Evolutionary conservation across 2,329 filamentous ascomycete species (phyloP).

Genomic region (Aspergillus fumigatus): DNA sequence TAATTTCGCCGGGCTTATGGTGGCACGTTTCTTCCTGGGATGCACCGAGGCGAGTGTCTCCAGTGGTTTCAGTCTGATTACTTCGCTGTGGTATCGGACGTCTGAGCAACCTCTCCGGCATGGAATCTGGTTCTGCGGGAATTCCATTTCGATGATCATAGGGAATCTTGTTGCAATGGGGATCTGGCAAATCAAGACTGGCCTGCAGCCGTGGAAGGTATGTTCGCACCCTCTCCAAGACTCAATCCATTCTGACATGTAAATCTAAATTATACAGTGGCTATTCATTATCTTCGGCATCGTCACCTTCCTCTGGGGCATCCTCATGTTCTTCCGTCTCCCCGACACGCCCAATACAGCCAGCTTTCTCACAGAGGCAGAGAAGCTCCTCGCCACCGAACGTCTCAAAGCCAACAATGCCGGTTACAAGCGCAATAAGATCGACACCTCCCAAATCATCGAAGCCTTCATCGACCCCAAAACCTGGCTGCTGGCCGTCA

Average conservation of each 20-base stretch:
- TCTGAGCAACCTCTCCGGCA: constrained; percentile 28
- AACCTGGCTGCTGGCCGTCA: constrained; percentile 24
- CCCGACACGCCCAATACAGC: constrained; percentile 20
- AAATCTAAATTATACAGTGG: constrained; percentile 5
- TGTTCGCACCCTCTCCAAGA: not conserved
- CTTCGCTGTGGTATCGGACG: constrained; percentile 27
- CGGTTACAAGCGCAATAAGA: constrained; percentile 35
- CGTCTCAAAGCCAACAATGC: constrained; percentile 21
- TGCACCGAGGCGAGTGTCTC: constrained; percentile 36
- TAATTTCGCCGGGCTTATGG: constrained; percentile 37
- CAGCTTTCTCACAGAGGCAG: constrained; percentile 19
- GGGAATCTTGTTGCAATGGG: constrained; percentile 23
- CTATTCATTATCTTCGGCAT: constrained; percentile 26
- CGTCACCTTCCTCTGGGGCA: constrained; percentile 21
- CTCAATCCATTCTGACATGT: no score
- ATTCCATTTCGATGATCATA: constrained; percentile 23
- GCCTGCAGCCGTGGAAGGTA: constrained; percentile 22
- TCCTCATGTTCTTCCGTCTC: constrained; percentile 20
- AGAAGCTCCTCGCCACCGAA: constrained; percentile 18
- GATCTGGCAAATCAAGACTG: constrained; percentile 20
- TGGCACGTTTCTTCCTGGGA: constrained; percentile 41
- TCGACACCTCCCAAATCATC: constrained; percentile 34
- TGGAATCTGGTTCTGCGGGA: constrained; percentile 30
- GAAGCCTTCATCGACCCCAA: constrained; percentile 27
- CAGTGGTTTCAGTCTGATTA: constrained; percentile 33